Conservation (phyloP, 352 stramenopile species). For the Phytophthora ohioensis region DNA sequence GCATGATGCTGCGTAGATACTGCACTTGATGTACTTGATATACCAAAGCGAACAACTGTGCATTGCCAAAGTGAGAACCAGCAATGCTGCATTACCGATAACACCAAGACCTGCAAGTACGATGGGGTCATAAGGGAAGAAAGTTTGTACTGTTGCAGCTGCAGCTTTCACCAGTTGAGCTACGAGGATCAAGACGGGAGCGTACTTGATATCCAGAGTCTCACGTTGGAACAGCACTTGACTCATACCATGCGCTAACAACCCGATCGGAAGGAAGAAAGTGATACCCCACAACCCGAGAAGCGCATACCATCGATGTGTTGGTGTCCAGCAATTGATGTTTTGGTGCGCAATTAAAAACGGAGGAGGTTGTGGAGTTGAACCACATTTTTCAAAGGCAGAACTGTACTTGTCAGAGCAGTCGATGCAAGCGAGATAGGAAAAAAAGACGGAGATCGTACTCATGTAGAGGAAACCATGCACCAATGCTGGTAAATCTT, state of each 20-base stretch:
- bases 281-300: constrained; percentile 64
- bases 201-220: constrained; percentile 71
- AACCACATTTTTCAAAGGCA: constrained; percentile 5
- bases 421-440: constrained; percentile 60
- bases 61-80: constrained; percentile 45
- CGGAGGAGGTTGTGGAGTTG: constrained; percentile 14
- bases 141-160: constrained; percentile 48
- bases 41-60: constrained; percentile 71
- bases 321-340: constrained; percentile 53
- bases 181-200: constrained; percentile 57
- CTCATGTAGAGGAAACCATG: constrained; percentile 70
- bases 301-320: constrained; percentile 56
- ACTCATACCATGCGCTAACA: constrained; percentile 69
- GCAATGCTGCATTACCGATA: constrained; percentile 45
- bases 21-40: constrained; percentile 60
- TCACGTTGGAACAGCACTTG: constrained; percentile 73
- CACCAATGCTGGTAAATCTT: constrained; percentile 59
- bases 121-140: constrained; percentile 55
- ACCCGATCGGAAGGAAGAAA: constrained; percentile 67
- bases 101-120: constrained; percentile 50
- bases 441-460: constrained; percentile 69
- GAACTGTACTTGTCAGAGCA: constrained; percentile 29
- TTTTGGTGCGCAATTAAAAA: constrained; percentile 57
- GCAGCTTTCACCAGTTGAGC: constrained; percentile 65
- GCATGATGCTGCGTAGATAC: constrained; percentile 62